Conservation (phyloP, 208 protist species). For the Endotrypanum monterogeii region DNA sequence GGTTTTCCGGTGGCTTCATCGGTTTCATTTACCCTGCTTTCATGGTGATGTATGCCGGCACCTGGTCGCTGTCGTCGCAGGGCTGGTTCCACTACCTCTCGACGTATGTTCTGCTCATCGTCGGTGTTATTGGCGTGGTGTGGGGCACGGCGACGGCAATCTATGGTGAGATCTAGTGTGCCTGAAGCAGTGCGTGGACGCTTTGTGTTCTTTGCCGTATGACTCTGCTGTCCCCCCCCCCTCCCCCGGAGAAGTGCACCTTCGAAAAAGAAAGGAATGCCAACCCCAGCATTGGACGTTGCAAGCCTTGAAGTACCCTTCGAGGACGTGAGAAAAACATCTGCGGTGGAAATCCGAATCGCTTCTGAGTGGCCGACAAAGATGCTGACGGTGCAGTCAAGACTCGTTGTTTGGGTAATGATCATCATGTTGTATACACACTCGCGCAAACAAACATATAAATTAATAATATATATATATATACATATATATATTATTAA, state of each 20-base stretch:
- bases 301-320: too few species aligned
- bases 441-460: too few species aligned
- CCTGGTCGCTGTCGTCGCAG: conserved; percentile 35
- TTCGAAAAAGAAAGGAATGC: too few species aligned
- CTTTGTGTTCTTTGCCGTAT: neutral
- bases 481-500: too few species aligned
- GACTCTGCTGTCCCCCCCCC: neutral
- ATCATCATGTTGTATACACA: too few species aligned
- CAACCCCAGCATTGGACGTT: too few species aligned
- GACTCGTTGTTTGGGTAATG: too few species aligned
- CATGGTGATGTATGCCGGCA: conserved; percentile 39
- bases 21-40: conserved; percentile 79
- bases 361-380: too few species aligned
- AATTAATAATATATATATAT: too few species aligned
- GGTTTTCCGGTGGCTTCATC: conserved; percentile 71
- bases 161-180: conserved; percentile 41
- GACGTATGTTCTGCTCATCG: conserved; percentile 65
- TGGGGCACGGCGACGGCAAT: conserved; percentile 64
- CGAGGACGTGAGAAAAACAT: too few species aligned
- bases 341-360: too few species aligned
- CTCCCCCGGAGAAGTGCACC: neutral
- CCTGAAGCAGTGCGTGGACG: neutral
- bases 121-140: conserved; percentile 66
- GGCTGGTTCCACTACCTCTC: conserved; percentile 62
- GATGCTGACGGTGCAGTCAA: too few species aligned